Evolutionary conservation across 75 land plant species (phyloP).

Genomic region (Adiantum capillusveneris): DNA sequence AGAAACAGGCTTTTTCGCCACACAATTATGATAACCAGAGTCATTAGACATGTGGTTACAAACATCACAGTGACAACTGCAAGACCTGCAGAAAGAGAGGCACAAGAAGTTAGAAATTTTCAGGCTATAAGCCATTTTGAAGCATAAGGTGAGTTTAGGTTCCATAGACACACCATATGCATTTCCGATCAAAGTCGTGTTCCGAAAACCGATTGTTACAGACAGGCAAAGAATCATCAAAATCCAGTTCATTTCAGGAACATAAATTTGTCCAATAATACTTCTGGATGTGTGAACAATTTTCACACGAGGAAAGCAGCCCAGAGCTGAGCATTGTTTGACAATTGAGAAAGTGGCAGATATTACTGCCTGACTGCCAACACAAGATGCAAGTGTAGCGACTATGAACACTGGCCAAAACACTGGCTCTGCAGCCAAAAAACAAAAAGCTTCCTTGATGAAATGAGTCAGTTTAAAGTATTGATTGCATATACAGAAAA

Average conservation of each 20-base stretch:
- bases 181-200: slow-evolving; percentile 46
- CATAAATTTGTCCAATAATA: slow-evolving; percentile 63
- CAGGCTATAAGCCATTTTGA: too few species aligned
- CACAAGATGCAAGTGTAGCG: slow-evolving; percentile 52
- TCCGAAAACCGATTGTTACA: slow-evolving; percentile 41
- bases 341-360: slow-evolving; percentile 66
- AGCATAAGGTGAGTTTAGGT: not conserved
- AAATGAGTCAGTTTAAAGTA: not conserved
- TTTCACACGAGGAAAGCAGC: slow-evolving; percentile 79
- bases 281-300: slow-evolving; percentile 66
- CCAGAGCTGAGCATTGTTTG: slow-evolving; percentile 48
- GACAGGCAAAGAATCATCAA: slow-evolving; percentile 52
- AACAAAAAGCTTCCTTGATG: not conserved
- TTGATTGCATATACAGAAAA: not conserved
- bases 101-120: not conserved
- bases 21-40: slow-evolving; percentile 60
- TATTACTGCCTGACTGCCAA: slow-evolving; percentile 87
- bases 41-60: slow-evolving; percentile 48
- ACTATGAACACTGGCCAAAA: slow-evolving; percentile 79
- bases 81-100: slow-evolving; percentile 40
- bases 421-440: slow-evolving; percentile 29
- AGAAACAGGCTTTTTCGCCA: slow-evolving; percentile 48
- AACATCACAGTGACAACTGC: slow-evolving; percentile 75
- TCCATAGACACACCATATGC: slow-evolving; percentile 56
- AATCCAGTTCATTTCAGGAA: slow-evolving; percentile 64